A percentile compares a stretch with the other conserved stretches of the same genome.
These are phyloP conservation scores for Nemophila menziesii DNA, from an alignment of 257 asterid genomes.

Conservation along the genomic window DNA sequence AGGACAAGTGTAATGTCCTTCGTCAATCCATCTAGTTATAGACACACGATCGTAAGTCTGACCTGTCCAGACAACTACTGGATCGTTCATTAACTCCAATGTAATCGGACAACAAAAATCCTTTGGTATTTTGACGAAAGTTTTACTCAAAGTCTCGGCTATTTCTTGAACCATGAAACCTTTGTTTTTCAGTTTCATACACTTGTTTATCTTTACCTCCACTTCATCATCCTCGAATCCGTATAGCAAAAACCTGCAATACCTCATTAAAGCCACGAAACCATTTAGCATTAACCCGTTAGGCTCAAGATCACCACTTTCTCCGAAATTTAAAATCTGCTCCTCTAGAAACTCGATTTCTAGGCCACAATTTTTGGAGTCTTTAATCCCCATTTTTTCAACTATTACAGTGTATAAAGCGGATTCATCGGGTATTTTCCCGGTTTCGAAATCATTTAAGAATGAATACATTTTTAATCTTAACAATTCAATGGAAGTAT, in stretches of 20 bases:
- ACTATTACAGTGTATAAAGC: conserved; percentile 41
- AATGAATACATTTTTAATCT: conserved; percentile 53
- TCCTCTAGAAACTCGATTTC: conserved; percentile 90
- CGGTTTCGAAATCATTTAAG: conserved; percentile 62
- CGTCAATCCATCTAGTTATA: conserved; percentile 79
- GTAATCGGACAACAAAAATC: conserved; percentile 85
- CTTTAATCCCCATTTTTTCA: conserved; percentile 43
- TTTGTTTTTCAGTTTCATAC: conserved; percentile 25
- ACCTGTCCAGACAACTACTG: conserved; percentile 79
- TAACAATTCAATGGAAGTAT: conserved; percentile 43
- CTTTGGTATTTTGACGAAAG: conserved; percentile 55
- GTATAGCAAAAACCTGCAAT: conserved; percentile 68
- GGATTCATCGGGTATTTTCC: conserved; percentile 35
- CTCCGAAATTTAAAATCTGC: conserved; percentile 71
- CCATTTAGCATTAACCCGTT: conserved; percentile 50
- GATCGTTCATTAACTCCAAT: conserved; percentile 80
- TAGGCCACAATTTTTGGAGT: conserved; percentile 40
- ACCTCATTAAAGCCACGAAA: conserved; percentile 59
- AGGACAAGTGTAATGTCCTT: conserved; percentile 79
- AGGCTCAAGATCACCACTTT: conserved; percentile 57
- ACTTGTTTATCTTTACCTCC: conserved; percentile 39
- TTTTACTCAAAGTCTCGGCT: conserved; percentile 55
- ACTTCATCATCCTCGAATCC: conserved; percentile 69
- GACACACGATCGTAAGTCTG: conserved; percentile 82
- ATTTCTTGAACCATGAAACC: conserved; percentile 51